These are phyloP conservation scores for Dactylellina haptotyla DNA, from an alignment of 2,329 filamentous ascomycete species.

Conservation along the genomic window DNA sequence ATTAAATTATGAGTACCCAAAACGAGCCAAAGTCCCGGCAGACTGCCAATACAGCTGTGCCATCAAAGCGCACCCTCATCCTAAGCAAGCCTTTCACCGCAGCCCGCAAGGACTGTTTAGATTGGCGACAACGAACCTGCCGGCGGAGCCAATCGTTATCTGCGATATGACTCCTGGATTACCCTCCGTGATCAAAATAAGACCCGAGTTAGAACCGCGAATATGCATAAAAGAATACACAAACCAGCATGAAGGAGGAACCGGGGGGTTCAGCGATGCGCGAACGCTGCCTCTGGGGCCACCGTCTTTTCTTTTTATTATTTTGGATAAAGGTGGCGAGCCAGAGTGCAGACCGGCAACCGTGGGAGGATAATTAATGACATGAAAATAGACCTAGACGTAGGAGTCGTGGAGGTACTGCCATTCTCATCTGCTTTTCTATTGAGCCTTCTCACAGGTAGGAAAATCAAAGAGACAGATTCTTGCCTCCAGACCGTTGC, in stretches of 20 bases:
- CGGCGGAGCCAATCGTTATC: too few species aligned
- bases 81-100: too few species aligned
- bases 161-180: background rate
- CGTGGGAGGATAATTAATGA: conserved; percentile 32
- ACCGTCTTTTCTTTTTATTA: conserved; percentile 3
- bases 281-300: conserved; percentile 35
- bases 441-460: background rate
- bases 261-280: conserved; percentile 40
- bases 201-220: conserved; percentile 6
- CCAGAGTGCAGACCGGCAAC: conserved; percentile 28
- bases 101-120: too few species aligned
- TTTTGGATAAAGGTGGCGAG: conserved; percentile 28
- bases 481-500: conserved; percentile 19
- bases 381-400: background rate
- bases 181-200: conserved; percentile 10
- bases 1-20: too few species aligned
- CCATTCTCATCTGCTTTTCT: background rate
- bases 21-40: too few species aligned
- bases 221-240: background rate
- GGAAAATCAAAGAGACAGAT: conserved; percentile 3
- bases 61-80: too few species aligned
- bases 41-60: too few species aligned
- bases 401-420: background rate
- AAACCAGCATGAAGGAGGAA: conserved; percentile 22
- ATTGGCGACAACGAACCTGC: too few species aligned